phyloP scores from a whole-genome alignment of 2,329 filamentous ascomycete genomes.

The Arthrobotrys sinensis region DNA sequence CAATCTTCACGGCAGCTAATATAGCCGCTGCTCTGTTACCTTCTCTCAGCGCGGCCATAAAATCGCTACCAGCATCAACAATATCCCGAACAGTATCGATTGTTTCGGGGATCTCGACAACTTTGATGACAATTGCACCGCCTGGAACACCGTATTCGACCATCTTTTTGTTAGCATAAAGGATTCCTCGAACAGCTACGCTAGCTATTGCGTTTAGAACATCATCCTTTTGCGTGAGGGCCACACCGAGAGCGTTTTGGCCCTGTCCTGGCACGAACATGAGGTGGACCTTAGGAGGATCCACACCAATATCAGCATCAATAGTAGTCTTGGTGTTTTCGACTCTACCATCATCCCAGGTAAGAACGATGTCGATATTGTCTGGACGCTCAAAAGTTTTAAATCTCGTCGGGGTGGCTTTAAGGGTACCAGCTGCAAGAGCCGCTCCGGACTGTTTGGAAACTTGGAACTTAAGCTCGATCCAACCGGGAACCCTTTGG shows the following conservation, averaged over 20 bases:
- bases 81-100: slow-evolving; percentile 18
- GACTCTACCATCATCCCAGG: not conserved
- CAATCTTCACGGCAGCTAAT: not conserved
- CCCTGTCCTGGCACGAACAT: slow-evolving; percentile 4
- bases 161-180: slow-evolving; percentile 19
- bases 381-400: slow-evolving; percentile 17
- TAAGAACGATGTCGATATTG: slow-evolving; percentile 15
- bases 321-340: not conserved
- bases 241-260: slow-evolving; percentile 4
- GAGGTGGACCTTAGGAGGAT: slow-evolving; percentile 21
- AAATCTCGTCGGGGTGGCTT: slow-evolving; percentile 6
- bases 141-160: slow-evolving; percentile 23
- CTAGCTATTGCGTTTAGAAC: slow-evolving; percentile 16
- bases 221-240: slow-evolving; percentile 8
- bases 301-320: slow-evolving; percentile 6
- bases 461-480: slow-evolving; percentile 7
- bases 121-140: not conserved
- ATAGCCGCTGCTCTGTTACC: not conserved
- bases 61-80: not conserved
- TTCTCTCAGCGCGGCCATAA: not conserved
- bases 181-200: slow-evolving; percentile 1
- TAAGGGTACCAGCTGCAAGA: slow-evolving; percentile 7
- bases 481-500: not conserved
- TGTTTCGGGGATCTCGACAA: slow-evolving; percentile 16
- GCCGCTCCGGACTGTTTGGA: not conserved